Percentiles rank a stretch among this genome's conserved stretches.
Conservation (phyloP, 1,284 basidiomycete genomes). For the Gymnopus androsaceus region DNA sequence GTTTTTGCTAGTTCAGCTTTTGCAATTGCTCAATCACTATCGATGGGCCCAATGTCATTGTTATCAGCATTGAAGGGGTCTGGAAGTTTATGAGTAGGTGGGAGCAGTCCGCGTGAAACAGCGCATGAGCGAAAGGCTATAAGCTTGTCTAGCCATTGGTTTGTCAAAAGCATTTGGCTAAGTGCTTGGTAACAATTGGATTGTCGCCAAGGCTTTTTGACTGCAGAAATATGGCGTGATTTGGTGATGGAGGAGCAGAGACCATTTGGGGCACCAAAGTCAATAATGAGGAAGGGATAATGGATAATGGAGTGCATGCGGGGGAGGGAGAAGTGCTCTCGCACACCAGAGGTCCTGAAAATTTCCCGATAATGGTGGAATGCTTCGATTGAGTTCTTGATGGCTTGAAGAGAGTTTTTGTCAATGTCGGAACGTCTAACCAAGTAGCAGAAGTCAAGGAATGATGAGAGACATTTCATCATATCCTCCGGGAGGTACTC, state of each 20-base stretch:
- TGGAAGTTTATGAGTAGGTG: neutral
- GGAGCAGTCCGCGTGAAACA: neutral
- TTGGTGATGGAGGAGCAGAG: slow-evolving; percentile 18
- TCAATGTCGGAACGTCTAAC: slow-evolving; percentile 20
- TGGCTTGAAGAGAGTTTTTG: neutral
- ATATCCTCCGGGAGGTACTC: slow-evolving; percentile 28
- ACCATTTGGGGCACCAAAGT: slow-evolving; percentile 21
- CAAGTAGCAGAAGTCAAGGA: slow-evolving; percentile 38
- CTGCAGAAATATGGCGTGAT: slow-evolving; percentile 22
- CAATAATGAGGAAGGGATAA: slow-evolving; percentile 2
- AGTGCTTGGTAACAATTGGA: slow-evolving; percentile 25
- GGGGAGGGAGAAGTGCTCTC: slow-evolving; percentile 26
- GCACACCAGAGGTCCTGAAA: slow-evolving; percentile 29
- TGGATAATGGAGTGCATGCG: slow-evolving; percentile 19
- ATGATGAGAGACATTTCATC: slow-evolving; percentile 23
- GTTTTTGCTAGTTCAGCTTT: slow-evolving; percentile 7
- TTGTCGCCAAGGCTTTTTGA: slow-evolving; percentile 29
- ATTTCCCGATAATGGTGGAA: slow-evolving; percentile 31
- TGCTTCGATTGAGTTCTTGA: slow-evolving; percentile 12
- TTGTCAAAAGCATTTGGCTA: slow-evolving; percentile 27
- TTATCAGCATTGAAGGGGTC: slow-evolving; percentile 4
- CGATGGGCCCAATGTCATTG: slow-evolving; percentile 5
- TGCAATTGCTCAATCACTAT: neutral
- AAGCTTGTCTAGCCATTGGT: slow-evolving; percentile 26
- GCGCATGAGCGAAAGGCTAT: slow-evolving; percentile 17